A percentile compares a stretch with the other conserved stretches of the same genome.
Conservation (phyloP, 2,329 filamentous ascomycete genomes). For the Microsporum canis region DNA sequence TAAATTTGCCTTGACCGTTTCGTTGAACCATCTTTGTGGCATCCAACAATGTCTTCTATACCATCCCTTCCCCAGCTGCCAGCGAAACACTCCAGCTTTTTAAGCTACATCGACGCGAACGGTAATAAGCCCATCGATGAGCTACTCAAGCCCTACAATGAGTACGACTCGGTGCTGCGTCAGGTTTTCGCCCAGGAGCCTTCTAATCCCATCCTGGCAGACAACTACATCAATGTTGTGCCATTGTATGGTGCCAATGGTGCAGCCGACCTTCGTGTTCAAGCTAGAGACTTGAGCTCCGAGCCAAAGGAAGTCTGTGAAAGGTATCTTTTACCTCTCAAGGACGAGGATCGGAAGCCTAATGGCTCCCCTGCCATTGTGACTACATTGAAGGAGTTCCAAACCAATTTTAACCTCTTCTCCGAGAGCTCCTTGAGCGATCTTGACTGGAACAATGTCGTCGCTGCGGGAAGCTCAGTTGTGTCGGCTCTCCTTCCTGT, state of each 20-base stretch:
- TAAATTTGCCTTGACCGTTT: too few species aligned
- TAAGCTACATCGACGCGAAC: neutral
- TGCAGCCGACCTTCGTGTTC: conserved; percentile 12
- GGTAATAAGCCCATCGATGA: neutral
- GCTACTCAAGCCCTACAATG: conserved; percentile 19
- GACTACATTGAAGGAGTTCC: conserved; percentile 55
- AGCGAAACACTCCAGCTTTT: neutral
- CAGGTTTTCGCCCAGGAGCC: conserved; percentile 25
- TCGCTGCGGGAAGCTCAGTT: conserved; percentile 70
- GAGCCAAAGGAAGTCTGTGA: conserved; percentile 19
- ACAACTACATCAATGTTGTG: conserved; percentile 20
- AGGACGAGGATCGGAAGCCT: conserved; percentile 43
- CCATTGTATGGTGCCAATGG: conserved; percentile 19
- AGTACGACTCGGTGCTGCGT: conserved; percentile 22
- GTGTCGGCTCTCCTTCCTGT: conserved; percentile 67
- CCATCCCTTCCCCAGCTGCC: neutral
- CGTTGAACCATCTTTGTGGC: neutral
- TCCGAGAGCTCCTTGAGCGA: conserved; percentile 66
- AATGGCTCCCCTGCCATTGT: conserved; percentile 59
- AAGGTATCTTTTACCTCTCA: conserved; percentile 20
- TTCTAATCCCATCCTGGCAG: conserved; percentile 14
- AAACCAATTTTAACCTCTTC: conserved; percentile 69
- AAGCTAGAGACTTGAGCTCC: conserved; percentile 17
- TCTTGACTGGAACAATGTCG: conserved; percentile 70
- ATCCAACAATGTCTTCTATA: neutral